Conservation (phyloP, 2,329 filamentous ascomycete genomes). For the Pezicula rhizophila region DNA sequence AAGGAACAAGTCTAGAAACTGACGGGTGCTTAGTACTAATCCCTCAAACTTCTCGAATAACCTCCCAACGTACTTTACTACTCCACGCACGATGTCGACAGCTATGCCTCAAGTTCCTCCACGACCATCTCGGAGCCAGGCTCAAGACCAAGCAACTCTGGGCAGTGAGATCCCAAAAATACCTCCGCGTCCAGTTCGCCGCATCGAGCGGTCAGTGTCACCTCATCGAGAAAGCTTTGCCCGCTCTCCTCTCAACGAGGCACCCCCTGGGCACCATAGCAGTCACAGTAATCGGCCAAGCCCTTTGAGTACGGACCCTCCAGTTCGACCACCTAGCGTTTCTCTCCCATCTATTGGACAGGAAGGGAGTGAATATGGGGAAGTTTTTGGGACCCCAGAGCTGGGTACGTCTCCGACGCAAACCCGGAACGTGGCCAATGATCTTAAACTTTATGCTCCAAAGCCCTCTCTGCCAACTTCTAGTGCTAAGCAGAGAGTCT, state of each 20-base stretch:
- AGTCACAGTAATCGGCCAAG: constrained; percentile 22
- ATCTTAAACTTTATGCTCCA: constrained; percentile 82
- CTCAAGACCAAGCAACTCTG: constrained; percentile 34
- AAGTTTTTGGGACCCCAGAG: constrained; percentile 42
- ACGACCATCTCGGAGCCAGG: constrained; percentile 50
- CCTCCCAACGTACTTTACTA: not conserved
- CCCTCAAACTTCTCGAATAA: not conserved
- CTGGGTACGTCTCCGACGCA: constrained; percentile 54
- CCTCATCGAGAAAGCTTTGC: constrained; percentile 74
- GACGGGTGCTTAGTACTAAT: not conserved
- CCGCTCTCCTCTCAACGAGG: constrained; percentile 79
- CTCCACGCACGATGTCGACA: constrained; percentile 31
- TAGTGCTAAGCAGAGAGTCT: constrained; percentile 78
- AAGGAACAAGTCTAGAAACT: not conserved
- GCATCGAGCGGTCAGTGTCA: constrained; percentile 67
- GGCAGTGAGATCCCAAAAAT: constrained; percentile 57
- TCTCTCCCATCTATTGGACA: constrained; percentile 78
- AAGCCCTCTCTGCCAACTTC: constrained; percentile 77
- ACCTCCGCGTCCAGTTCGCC: constrained; percentile 69
- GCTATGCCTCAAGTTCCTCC: constrained; percentile 49
- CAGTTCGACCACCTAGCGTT: constrained; percentile 66
- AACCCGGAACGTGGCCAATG: constrained; percentile 70
- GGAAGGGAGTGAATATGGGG: constrained; percentile 84
- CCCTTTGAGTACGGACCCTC: constrained; percentile 34
- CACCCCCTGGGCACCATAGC: constrained; percentile 37